Evolutionary conservation across 2,329 filamentous ascomycete genomes (phyloP).

Genomic region (Colletotrichum euphorbiae): DNA sequence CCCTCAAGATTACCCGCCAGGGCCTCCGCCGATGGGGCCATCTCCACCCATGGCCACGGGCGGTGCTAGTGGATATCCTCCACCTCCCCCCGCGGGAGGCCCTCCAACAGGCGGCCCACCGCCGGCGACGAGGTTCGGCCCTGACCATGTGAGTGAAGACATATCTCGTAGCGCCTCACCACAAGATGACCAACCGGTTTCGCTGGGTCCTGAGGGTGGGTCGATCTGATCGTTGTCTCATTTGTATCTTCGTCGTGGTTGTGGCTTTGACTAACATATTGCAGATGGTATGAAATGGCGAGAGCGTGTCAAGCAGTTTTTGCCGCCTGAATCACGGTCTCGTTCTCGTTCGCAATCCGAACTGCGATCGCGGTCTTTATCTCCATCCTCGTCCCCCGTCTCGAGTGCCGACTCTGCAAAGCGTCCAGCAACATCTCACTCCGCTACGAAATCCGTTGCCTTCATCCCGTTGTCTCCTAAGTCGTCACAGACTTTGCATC

Average conservation of each 20-base stretch:
- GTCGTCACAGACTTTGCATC: constrained; percentile 58
- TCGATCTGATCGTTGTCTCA: constrained; percentile 41
- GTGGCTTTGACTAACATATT: constrained; percentile 10
- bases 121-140: constrained; percentile 46
- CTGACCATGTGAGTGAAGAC: constrained; percentile 59
- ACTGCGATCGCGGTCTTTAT: constrained; percentile 25
- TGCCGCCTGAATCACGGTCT: constrained; percentile 17
- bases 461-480: constrained; percentile 64
- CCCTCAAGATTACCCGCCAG: constrained; percentile 57
- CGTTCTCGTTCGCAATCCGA: constrained; percentile 22
- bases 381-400: constrained; percentile 33
- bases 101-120: constrained; percentile 40
- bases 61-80: constrained; percentile 44
- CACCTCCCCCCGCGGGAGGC: constrained; percentile 45
- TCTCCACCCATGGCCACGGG: constrained; percentile 43
- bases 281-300: constrained; percentile 48
- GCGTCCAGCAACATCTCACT: constrained; percentile 34
- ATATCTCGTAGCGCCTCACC: constrained; percentile 40
- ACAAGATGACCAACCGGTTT: constrained; percentile 38
- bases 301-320: constrained; percentile 27
- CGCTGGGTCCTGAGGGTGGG: constrained; percentile 41
- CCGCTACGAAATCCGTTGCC: constrained; percentile 54
- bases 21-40: constrained; percentile 50
- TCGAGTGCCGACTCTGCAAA: constrained; percentile 18
- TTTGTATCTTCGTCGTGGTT: constrained; percentile 4